Evolutionary conservation across 2,329 filamentous ascomycete species (phyloP).

Genomic region (Penicillium digitatum): DNA sequence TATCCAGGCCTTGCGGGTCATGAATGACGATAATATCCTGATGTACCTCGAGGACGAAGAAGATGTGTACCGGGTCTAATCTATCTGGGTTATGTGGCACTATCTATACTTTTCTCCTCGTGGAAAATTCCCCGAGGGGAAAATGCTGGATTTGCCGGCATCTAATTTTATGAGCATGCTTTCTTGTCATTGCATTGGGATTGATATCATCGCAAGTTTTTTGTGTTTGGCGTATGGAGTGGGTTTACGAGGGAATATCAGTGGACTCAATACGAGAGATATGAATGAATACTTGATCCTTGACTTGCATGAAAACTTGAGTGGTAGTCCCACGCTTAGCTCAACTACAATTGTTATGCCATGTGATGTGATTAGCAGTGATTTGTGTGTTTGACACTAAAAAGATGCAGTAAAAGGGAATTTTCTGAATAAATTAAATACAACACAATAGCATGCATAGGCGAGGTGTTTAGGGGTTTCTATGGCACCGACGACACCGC

Average conservation of each 20-base stretch:
- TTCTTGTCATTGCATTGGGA: slow-evolving; percentile 23
- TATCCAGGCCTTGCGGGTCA: slow-evolving; percentile 68
- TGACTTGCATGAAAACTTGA: background rate
- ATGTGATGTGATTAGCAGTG: background rate
- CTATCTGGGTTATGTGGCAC: background rate
- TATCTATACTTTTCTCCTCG: background rate
- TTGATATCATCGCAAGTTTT: slow-evolving; percentile 22
- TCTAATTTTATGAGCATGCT: slow-evolving; percentile 19
- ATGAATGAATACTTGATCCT: slow-evolving; percentile 8
- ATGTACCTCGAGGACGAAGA: slow-evolving; percentile 64
- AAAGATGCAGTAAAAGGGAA: background rate
- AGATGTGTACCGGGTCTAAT: slow-evolving; percentile 66
- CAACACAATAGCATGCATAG: background rate
- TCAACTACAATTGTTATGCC: background rate
- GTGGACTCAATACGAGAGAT: slow-evolving; percentile 10
- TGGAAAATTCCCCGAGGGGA: background rate
- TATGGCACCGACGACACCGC: background rate
- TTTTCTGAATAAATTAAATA: background rate
- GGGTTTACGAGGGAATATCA: slow-evolving; percentile 8
- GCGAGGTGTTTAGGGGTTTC: background rate
- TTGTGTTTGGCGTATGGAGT: slow-evolving; percentile 24
- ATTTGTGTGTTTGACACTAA: background rate
- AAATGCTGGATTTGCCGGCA: background rate
- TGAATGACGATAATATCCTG: slow-evolving; percentile 82
- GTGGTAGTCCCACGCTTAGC: background rate